phyloP scores from a whole-genome alignment of 306 rosid species.

The Castanea crenata region DNA sequence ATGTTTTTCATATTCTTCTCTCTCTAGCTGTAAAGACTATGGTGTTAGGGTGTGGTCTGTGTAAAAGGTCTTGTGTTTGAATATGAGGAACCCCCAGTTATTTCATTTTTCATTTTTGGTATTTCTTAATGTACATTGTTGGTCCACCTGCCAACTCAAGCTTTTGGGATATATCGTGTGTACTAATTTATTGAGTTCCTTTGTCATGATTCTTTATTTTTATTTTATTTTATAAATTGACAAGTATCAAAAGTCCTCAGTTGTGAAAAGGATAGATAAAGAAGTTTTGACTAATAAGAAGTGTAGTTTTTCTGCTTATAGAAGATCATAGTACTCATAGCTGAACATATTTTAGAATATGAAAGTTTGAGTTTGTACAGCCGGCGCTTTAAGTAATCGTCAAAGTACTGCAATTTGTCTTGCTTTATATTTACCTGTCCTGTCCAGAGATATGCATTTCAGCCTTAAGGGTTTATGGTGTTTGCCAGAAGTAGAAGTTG shows the following conservation, averaged over 20 bases:
- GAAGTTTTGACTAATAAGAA: background rate
- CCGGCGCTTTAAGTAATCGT: background rate
- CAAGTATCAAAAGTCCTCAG: background rate
- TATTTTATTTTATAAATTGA: background rate
- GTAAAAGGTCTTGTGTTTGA: background rate
- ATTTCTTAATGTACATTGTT: background rate
- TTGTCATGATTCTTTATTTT: background rate
- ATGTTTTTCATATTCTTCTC: background rate
- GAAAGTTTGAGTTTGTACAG: background rate
- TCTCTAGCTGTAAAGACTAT: background rate
- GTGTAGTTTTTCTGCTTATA: background rate
- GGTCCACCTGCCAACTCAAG: background rate
- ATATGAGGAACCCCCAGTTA: background rate
- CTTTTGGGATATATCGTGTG: background rate
- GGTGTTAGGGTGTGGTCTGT: background rate
- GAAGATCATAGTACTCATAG: background rate
- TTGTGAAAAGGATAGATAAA: background rate
- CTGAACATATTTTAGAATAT: background rate
- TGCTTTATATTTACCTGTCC: background rate
- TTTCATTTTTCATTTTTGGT: background rate
- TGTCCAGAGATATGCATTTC: background rate
- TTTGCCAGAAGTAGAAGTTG: background rate
- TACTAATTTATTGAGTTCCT: background rate
- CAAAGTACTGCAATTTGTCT: background rate
- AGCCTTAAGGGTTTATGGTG: background rate